Conservation (phyloP, 2,329 filamentous ascomycete species). For the Nakataea oryzae region DNA sequence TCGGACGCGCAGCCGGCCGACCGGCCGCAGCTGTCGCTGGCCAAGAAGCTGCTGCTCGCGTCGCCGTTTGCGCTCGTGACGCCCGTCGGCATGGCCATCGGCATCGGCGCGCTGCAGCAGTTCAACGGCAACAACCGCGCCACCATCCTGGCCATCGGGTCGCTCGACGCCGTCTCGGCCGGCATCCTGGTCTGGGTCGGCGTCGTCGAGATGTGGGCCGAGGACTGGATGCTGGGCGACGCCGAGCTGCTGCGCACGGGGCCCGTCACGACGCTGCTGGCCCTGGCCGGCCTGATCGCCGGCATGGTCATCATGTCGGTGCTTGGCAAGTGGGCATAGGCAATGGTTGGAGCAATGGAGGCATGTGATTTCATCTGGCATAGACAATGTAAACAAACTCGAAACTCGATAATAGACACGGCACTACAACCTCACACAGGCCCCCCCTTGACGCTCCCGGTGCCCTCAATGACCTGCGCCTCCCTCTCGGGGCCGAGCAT, state of each 20-base stretch:
- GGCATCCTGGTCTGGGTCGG: constrained; percentile 74
- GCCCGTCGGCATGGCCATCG: constrained; percentile 71
- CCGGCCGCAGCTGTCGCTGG: constrained; percentile 20
- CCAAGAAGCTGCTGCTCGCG: constrained; percentile 51
- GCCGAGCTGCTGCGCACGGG: constrained; percentile 42
- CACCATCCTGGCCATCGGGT: constrained; percentile 63
- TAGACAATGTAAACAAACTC: no score
- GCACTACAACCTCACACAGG: background rate
- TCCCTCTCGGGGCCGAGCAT: constrained; percentile 8
- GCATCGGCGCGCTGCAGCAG: constrained; percentile 56
- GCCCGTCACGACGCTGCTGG: constrained; percentile 34
- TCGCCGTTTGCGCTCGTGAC: constrained; percentile 59
- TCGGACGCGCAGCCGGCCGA: constrained; percentile 7
- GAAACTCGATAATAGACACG: no score
- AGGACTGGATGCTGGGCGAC: constrained; percentile 58
- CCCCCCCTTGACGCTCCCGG: background rate
- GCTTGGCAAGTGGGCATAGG: constrained; percentile 62
- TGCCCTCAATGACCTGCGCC: constrained; percentile 6
- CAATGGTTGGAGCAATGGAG: no score
- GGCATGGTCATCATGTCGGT: constrained; percentile 63
- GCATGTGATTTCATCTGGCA: no score
- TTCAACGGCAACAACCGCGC: constrained; percentile 65
- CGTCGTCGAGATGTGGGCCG: constrained; percentile 69
- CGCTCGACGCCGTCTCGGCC: constrained; percentile 61
- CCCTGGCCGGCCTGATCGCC: constrained; percentile 40